Evolutionary conservation across 2,329 filamentous ascomycete genomes (phyloP), one percentile per base, ranked within the genome.

Genomic region (Cyphellophora attinorum): DNA sequence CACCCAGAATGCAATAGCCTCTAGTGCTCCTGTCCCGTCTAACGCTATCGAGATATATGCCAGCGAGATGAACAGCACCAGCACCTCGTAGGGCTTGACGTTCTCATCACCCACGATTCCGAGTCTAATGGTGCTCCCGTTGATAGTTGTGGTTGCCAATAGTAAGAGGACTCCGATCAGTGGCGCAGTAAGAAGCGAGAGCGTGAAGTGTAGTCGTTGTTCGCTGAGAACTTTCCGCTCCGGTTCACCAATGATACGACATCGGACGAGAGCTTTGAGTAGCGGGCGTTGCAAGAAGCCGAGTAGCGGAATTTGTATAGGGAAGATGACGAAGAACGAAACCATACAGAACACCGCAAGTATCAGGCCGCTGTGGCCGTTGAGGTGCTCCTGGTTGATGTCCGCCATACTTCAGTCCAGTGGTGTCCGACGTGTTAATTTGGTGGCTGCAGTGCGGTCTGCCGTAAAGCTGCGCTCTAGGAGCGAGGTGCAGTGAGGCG

Each of bases 11-110:
- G 46, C 46, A 2, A 47, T 35, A 2, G 46, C 46, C 27, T 49
- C 46, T 3, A 49, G 39, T 10, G 43, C 45, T 11, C 46, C 46
- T 5, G 46, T 49, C 6, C 46, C 46, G 28, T 49, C 46, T 4
- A 49, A 45, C 8, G 46, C 46, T 13, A 49, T 49, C 2, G 46
- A 47, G 13, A 49, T 47, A 33, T 49, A 49, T 25, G 46, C 45
- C n/a, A 49, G 33, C 4, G 46, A 41, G 19, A 47, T 46, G 34
- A 49, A 49, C 5, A 49, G 37, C n/a, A 49, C 46, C 6, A 49
- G 45, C 10, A 49, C 46, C 36, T 49, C 46, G 23, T 49, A 49
- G 13, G 46, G 46, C 28, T 47, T 46, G 31, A 49, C 41, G 14
- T 39, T 41, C 12, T 43, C 42, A 27, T 49, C 46, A 14, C 46